Percentiles rank a stretch among this genome's conserved stretches.
Evolutionary conservation across 139 green algal species (phyloP).

Genomic region (Asterochloris erici): DNA sequence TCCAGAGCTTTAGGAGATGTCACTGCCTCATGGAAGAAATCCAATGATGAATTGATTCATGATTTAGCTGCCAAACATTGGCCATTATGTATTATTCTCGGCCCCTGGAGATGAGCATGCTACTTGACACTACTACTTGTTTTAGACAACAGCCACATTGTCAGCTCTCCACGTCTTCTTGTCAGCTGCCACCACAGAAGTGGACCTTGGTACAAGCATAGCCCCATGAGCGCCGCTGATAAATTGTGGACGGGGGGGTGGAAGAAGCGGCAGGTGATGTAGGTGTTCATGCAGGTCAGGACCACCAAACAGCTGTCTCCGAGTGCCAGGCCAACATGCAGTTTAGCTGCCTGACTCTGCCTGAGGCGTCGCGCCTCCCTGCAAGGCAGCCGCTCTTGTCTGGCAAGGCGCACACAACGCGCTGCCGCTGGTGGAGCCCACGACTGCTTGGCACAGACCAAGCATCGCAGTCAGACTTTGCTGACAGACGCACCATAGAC

Average conservation of each 20-base stretch:
- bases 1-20: too few relatives aligned
- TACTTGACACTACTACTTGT: too few relatives aligned
- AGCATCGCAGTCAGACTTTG: not conserved
- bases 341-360: not conserved
- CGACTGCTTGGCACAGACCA: not conserved
- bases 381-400: not conserved
- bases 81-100: too few relatives aligned
- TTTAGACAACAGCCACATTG: too few relatives aligned
- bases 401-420: not conserved
- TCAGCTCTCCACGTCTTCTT: not conserved
- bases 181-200: conserved; percentile 3
- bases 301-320: too few relatives aligned
- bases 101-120: too few relatives aligned
- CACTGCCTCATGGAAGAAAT: too few relatives aligned
- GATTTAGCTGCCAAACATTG: too few relatives aligned
- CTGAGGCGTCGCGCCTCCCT: not conserved
- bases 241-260: conserved; percentile 14
- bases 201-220: conserved; percentile 2
- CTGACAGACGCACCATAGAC: not conserved
- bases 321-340: not conserved
- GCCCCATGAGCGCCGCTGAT: not conserved
- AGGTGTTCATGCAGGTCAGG: conserved; percentile 4
- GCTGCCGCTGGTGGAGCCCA: not conserved
- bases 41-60: too few relatives aligned
- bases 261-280: conserved; percentile 23